Evolutionary conservation across 208 protist genomes (phyloP).

Genomic region (Crithidia fasciculata): DNA sequence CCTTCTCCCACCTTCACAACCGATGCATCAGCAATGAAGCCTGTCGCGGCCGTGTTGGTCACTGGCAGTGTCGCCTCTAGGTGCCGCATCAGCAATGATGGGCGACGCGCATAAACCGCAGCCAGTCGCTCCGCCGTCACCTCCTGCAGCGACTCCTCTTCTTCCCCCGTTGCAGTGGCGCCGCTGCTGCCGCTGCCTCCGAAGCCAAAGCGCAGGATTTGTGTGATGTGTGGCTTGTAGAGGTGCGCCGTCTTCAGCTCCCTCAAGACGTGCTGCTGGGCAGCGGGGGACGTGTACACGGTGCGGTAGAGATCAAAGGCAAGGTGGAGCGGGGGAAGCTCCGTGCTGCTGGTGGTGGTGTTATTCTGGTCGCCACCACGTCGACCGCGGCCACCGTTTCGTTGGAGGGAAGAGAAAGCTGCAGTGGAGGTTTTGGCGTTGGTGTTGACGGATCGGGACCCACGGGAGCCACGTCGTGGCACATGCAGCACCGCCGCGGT

Average conservation of each 20-base stretch:
- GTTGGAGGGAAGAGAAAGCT: background rate
- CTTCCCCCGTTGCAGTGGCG: background rate
- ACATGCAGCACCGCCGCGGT: background rate
- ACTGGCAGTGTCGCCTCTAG: slow-evolving; percentile 11
- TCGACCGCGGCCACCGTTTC: background rate
- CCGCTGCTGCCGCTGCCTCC: background rate
- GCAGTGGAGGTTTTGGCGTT: background rate
- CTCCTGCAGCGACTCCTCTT: background rate
- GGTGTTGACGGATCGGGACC: background rate
- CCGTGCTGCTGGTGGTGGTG: background rate
- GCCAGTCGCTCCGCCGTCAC: slow-evolving; percentile 3
- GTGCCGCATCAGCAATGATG: slow-evolving; percentile 24
- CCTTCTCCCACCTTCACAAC: background rate
- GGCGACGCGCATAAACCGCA: slow-evolving; percentile 4
- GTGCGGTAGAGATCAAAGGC: slow-evolving; percentile 21
- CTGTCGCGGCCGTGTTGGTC: background rate
- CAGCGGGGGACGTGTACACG: slow-evolving; percentile 14
- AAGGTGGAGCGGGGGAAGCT: slow-evolving; percentile 13
- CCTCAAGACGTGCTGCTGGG: slow-evolving; percentile 8
- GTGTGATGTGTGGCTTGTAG: slow-evolving; percentile 27
- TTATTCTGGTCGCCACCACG: too few species aligned
- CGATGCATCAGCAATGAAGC: background rate
- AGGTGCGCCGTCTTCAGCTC: slow-evolving; percentile 1
- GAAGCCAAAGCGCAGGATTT: slow-evolving; percentile 19
- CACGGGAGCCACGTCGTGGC: background rate